Conservation (phyloP, 371 early-diverging fungal genomes). For the Lichtheimia ornata region DNA sequence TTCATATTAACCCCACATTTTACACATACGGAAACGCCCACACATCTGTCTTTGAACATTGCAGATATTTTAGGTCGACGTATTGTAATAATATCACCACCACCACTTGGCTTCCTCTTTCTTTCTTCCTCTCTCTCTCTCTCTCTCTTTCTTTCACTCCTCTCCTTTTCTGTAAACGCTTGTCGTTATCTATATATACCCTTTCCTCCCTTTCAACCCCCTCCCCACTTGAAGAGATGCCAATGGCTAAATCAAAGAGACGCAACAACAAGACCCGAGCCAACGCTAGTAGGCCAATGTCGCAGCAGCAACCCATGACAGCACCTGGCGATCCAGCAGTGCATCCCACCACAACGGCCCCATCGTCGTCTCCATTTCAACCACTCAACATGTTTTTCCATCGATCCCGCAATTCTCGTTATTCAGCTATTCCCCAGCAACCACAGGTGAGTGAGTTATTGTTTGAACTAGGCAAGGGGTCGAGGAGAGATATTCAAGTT, state of each 20-base stretch:
- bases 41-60: too few species aligned
- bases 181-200: background rate
- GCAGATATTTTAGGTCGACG: too few species aligned
- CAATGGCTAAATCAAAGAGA: slow-evolving; percentile 14
- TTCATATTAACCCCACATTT: too few species aligned
- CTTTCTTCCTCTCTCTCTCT: background rate
- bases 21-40: too few species aligned
- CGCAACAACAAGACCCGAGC: slow-evolving; percentile 8
- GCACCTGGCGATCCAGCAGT: background rate
- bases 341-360: background rate
- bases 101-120: background rate
- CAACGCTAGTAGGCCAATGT: background rate
- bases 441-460: slow-evolving; percentile 15
- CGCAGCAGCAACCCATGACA: slow-evolving; percentile 1
- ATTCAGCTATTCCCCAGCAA: slow-evolving; percentile 19
- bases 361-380: slow-evolving; percentile 13
- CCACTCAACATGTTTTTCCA: slow-evolving; percentile 19
- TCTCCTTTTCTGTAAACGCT: background rate
- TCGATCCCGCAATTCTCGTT: slow-evolving; percentile 16
- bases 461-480: background rate
- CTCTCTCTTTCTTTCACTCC: slow-evolving; percentile 3
- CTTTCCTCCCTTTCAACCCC: slow-evolving; percentile 5
- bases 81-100: too few species aligned
- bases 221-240: background rate
- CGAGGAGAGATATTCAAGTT: background rate